These are phyloP conservation scores for Suillus spraguei DNA, from an alignment of 768 basidiomycete species.

Conservation along the genomic window DNA sequence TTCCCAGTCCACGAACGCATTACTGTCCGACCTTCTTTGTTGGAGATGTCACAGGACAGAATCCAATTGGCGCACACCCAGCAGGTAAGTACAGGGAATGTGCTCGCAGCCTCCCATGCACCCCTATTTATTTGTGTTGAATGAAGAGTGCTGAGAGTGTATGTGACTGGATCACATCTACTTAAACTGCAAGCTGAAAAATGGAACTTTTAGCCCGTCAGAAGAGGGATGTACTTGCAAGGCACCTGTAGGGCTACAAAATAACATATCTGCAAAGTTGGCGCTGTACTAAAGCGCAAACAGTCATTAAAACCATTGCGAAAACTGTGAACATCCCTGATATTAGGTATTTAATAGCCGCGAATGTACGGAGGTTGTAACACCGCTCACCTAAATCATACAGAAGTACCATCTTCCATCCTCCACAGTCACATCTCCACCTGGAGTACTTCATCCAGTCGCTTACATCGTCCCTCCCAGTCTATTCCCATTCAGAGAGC, in stretches of 20 bases:
- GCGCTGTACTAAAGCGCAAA: background rate
- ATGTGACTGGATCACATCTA: background rate
- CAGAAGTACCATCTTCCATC: slow-evolving; percentile 33
- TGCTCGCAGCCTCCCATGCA: background rate
- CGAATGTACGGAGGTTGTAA: background rate
- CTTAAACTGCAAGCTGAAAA: background rate
- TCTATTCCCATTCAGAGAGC: slow-evolving; percentile 20
- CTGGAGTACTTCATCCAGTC: slow-evolving; percentile 22
- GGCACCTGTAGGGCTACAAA: background rate
- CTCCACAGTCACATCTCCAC: slow-evolving; percentile 24
- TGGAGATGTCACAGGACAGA: too few relatives aligned
- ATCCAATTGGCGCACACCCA: too few relatives aligned
- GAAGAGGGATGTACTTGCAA: background rate
- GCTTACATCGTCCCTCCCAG: slow-evolving; percentile 28
- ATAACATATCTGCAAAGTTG: background rate
- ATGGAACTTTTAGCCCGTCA: background rate
- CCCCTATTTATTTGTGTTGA: background rate
- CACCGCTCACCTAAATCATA: slow-evolving; percentile 17
- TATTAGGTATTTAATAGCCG: background rate
- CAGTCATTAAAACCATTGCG: background rate
- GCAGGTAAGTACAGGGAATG: background rate
- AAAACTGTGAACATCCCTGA: background rate
- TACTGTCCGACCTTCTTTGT: too few relatives aligned
- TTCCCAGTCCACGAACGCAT: too few relatives aligned
- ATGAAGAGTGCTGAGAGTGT: background rate